These are phyloP conservation scores for Endogone sp. DNA, from an alignment of 192 early-diverging fungal genomes.

Conservation along the genomic window DNA sequence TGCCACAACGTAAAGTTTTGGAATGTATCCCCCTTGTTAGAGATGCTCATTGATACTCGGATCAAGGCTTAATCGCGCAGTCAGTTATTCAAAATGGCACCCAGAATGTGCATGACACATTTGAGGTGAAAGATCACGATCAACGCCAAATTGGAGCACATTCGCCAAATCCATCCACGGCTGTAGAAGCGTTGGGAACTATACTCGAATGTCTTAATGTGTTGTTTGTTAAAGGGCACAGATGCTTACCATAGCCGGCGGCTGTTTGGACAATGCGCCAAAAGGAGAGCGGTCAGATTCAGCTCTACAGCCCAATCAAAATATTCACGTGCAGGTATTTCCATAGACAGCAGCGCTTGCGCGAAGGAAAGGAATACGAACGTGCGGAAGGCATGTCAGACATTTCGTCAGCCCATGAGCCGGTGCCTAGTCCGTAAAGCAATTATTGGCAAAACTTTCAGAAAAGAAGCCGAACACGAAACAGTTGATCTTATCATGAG, in stretches of 20 bases:
- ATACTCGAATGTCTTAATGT: too few relatives aligned
- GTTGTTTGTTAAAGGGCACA: not conserved
- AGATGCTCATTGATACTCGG: too few relatives aligned
- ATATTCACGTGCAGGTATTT: not conserved
- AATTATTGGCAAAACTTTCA: not conserved
- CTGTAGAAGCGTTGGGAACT: not conserved
- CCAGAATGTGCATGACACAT: too few relatives aligned
- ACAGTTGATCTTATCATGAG: too few relatives aligned
- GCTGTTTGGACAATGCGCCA: constrained; percentile 17
- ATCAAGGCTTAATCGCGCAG: too few relatives aligned
- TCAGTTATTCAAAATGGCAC: too few relatives aligned
- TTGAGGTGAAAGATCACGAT: too few relatives aligned
- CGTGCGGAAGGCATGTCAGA: constrained; percentile 83
- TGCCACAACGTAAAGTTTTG: not conserved
- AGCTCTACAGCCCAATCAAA: not conserved
- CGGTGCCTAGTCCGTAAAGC: constrained; percentile 46
- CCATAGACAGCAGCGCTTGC: not conserved
- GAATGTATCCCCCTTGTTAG: too few relatives aligned
- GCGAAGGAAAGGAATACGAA: constrained; percentile 38
- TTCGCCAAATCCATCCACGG: constrained; percentile 1
- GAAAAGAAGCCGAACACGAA: not conserved
- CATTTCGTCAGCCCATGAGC: constrained; percentile 94
- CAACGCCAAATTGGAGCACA: not conserved
- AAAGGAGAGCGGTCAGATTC: not conserved
- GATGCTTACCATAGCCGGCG: constrained; percentile 3